Evolutionary conservation across 768 basidiomycete genomes (phyloP), one percentile per base, ranked within the genome.

Genomic region (Multifurca ochricompacta): DNA sequence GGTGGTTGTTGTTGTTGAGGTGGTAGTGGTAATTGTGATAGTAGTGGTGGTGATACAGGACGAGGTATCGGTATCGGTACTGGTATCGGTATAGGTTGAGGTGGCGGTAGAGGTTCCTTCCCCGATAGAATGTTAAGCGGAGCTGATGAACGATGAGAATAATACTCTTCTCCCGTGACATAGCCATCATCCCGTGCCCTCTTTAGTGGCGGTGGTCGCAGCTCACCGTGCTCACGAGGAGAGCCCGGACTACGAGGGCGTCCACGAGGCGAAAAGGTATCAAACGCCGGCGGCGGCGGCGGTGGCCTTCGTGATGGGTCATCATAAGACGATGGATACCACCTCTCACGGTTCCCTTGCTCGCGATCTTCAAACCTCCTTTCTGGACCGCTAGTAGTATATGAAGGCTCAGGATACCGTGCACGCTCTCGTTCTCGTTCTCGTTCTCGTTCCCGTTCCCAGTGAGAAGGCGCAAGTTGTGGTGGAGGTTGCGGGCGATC

Each of bases 221-320:
- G 16, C 16, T 56, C 59, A 4, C 35, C 45, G 45, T 35, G 41
- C n/a, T 42, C 56, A 10, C 32, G 47, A 23, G 50, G 37, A 2
- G 54, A 55, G 32, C 53, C 54, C 19, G 58, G 53, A 25, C 60
- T 61, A 34, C 57, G 60, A 3, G 54, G 50, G 25, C 60, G 60
- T 40, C 47, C 60, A 7, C 60, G 60, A 10, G 47, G 31, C 7
- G 34, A 2, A 30, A 31, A 43, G 18, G 36, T 16, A 35, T 51
- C 49, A 43, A 59, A 32, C 16, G 27, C 21, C 21, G 21, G 40
- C 16, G 21, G 14, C 13, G 40, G 21, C 30, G 51, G 42, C 18
- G 51, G 40, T 27, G 31, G 49, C 14, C 46, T 47, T 43, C 42
- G 39, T 7, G 49, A 21, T 7, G 50, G 11, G 31, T 54, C 49